phyloP scores from a whole-genome alignment of 805 yeast genomes.

The Cyberlindnera sargentensis region DNA sequence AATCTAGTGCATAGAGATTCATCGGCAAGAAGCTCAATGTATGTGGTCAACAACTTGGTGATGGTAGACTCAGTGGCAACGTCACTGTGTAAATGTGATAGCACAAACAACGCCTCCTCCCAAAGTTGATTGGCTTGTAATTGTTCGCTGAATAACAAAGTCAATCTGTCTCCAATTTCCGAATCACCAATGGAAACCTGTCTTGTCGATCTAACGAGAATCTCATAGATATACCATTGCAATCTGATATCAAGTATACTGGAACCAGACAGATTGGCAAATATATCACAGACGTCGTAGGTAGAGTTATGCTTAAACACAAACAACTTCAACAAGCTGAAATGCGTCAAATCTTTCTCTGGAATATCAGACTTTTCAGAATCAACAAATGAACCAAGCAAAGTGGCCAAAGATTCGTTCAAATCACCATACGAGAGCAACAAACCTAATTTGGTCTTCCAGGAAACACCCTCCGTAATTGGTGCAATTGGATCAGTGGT shows the following conservation, averaged over 20 bases:
- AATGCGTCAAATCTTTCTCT: constrained; percentile 15
- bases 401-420: constrained; percentile 27
- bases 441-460: constrained; percentile 59
- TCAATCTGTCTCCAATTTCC: constrained; percentile 30
- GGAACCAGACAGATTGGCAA: constrained; percentile 11
- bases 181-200: constrained; percentile 18
- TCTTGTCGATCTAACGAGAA: constrained; percentile 31
- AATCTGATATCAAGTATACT: constrained; percentile 29
- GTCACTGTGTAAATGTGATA: constrained; percentile 50
- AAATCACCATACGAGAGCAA: constrained; percentile 57
- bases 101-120: constrained; percentile 57
- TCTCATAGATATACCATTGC: constrained; percentile 47
- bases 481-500: constrained; percentile 24
- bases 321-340: constrained; percentile 25
- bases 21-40: constrained; percentile 18
- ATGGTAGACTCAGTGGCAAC: constrained; percentile 35
- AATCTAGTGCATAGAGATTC: constrained; percentile 28
- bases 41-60: constrained; percentile 20
- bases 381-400: constrained; percentile 25
- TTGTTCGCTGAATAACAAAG: constrained; percentile 42
- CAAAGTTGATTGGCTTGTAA: constrained; percentile 40
- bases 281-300: constrained; percentile 11
- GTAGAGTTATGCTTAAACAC: constrained; percentile 17
- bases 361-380: constrained; percentile 9
- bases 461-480: constrained; percentile 43